Conservation (phyloP, 768 basidiomycete species). For the Phaeolepiota aurea region DNA sequence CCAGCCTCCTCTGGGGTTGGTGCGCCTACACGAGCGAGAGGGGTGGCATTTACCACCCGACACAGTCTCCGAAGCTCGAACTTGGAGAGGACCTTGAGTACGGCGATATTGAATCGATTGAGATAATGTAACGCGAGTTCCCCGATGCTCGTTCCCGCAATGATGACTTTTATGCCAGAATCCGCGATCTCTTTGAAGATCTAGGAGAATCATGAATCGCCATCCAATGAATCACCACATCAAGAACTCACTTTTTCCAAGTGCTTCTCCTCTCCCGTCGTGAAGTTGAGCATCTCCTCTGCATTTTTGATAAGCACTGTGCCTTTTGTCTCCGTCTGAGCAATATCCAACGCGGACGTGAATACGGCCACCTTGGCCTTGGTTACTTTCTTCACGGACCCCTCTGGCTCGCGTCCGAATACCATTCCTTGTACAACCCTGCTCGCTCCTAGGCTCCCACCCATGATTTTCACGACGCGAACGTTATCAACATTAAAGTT, state of each 20-base stretch:
- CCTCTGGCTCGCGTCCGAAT: constrained; percentile 92
- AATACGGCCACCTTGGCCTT: constrained; percentile 94
- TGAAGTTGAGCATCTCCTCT: constrained; percentile 96
- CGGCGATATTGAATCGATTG: constrained; percentile 87
- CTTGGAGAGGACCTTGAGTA: constrained; percentile 95
- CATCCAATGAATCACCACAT: not conserved
- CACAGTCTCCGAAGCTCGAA: constrained; percentile 93
- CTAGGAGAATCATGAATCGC: constrained; percentile 25
- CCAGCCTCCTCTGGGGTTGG: constrained; percentile 97
- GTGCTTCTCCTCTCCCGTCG: constrained; percentile 92
- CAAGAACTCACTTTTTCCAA: constrained; percentile 63
- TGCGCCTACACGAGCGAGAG: constrained; percentile 90
- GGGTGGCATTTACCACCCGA: constrained; percentile 93
- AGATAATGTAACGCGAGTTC: constrained; percentile 97
- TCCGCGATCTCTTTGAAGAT: constrained; percentile 97
- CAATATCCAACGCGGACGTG: constrained; percentile 85
- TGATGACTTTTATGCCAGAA: constrained; percentile 87
- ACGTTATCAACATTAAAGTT: constrained; percentile 99
- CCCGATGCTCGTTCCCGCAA: constrained; percentile 88
- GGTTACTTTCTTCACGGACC: constrained; percentile 71
- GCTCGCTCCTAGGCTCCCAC: constrained; percentile 78
- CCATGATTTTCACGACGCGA: constrained; percentile 98
- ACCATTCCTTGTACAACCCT: constrained; percentile 97
- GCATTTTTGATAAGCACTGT: constrained; percentile 94
- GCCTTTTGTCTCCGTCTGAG: constrained; percentile 98